Evolutionary conservation across 163 green algal species (phyloP).

Genomic region (Volvox carteri): DNA sequence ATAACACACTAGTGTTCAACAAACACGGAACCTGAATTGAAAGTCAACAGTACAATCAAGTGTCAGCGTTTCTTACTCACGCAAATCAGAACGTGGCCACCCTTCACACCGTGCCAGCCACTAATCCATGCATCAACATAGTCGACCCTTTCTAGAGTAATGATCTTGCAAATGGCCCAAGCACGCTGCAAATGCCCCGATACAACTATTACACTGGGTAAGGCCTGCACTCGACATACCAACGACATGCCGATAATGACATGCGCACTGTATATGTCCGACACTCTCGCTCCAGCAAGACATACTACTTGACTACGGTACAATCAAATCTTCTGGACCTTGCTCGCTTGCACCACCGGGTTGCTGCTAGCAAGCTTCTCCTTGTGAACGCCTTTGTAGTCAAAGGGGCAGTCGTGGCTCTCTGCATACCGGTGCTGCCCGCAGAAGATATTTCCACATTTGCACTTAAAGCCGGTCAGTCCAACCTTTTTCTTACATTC

Average conservation of each 20-base stretch:
- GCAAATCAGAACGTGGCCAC: too few relatives aligned
- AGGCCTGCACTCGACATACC: conserved; percentile 1
- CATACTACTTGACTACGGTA: neutral
- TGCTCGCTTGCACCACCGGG: conserved; percentile 67
- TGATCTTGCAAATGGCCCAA: too few relatives aligned
- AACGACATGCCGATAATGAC: conserved; percentile 14
- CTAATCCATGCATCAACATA: neutral
- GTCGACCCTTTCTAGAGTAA: neutral
- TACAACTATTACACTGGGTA: neutral
- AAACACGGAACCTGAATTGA: too few relatives aligned
- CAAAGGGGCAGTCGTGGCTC: conserved; percentile 68
- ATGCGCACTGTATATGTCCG: neutral
- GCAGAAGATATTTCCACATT: conserved; percentile 67
- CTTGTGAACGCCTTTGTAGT: conserved; percentile 63
- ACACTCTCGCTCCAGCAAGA: conserved; percentile 12
- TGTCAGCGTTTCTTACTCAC: too few relatives aligned
- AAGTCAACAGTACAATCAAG: too few relatives aligned
- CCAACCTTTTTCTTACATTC: conserved; percentile 64
- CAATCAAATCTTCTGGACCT: conserved; percentile 63
- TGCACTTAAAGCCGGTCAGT: conserved; percentile 74
- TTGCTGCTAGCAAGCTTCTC: conserved; percentile 66
- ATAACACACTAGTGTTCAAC: too few relatives aligned
- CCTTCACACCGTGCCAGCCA: neutral
- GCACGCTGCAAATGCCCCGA: too few relatives aligned
- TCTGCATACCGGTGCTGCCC: conserved; percentile 70